Evolutionary conservation across 257 asterid genomes (phyloP), one percentile per base, ranked within the genome.

Genomic region (Ocimum tenuiflorum): DNA sequence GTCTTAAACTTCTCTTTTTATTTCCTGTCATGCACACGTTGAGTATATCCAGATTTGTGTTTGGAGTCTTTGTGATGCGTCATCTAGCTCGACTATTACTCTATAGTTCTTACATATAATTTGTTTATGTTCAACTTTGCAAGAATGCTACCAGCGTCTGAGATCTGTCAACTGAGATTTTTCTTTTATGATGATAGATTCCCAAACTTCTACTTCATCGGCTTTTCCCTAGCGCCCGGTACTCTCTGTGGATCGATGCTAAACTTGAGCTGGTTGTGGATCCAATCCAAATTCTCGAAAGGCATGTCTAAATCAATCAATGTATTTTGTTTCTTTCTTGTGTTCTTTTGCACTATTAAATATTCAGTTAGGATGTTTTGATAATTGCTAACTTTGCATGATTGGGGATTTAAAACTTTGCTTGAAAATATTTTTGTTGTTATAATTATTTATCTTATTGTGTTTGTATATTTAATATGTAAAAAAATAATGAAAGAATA

Each of bases 161-260:
- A 24, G 56, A 60, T 33, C 13, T 31, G 9, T 36, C 47, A 33
- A 36, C 27, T 68, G 67, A 43, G 52, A n/a, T 43, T 67, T 64
- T 72, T 61, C 46, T 71, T 58, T 80, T 74, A 45, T 41, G 61
- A 39, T 67, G 67, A 54, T 91, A 91, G 98, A 70, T 91, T 60
- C 98, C 98, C 18, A 91, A 91, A 76, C 90, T 91, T 70, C 84
- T 91, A 49, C 83, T 89, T 58, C 98, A 89, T 70, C 82, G 96
- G 69, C 91, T 91, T 74, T 91, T 85, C 61, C 98, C 95, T 1
- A 85, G 81, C 77, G 83, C 91, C 27, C 87, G 86, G 35, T 91
- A 91, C 79, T 91, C 98, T 18, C 49, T 91, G 67, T 91, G 98
- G 96, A 73, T 91, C 42, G 98, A 91, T 80, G 98, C 96, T 57